Evolutionary conservation across 495 filamentous ascomycete species (phyloP), one percentile per base, ranked within the genome.

Genomic region (Sporormia fimetaria): DNA sequence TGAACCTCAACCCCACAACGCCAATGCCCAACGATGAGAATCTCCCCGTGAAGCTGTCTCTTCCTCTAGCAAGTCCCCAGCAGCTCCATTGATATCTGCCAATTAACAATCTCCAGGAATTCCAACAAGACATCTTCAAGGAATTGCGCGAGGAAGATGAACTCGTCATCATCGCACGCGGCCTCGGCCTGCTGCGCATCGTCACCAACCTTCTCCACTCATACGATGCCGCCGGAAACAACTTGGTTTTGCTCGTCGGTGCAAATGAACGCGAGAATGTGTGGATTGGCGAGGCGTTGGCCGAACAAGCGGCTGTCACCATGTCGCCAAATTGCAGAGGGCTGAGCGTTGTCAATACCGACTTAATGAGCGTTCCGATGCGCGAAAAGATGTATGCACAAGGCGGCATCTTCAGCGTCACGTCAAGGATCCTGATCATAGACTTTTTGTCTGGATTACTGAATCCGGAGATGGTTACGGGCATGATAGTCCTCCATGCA

Each of bases 401-500:
- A 42, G 90, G 90, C 18, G 90, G 90, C 37, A 82, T 96, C 57
- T 83, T 94, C 63, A 94, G 88, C 70, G 80, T 96, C 54, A 98
- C 90, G 21, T 94, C 85, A 25, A 82, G 87, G 51, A 98, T 98
- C 47, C 62, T 98, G 39, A 82, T 95, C 7, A 84, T 94, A 17
- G 90, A 98, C 63, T 67, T 96, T 38, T 60, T 98, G 44, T 90
- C 85, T 68, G 76, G 67, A 32, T 60, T 95, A 34, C 65, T 95
- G 31, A 71, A 87, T 49, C 76, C 87, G 0, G 80, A 84, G 49
- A 90, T 74, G 18, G 78, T 98, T 42, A 93, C 87, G 4, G 90
- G 90, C 2, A 60, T 98, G 37, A 63, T 98, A 25, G 74, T 94
- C 21, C 64, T 98, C 29, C 90, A 96, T 63, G 84, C 87, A 6